phyloP scores from a whole-genome alignment of 2,329 filamentous ascomycete genomes.

The Coniochaeta sp. region DNA sequence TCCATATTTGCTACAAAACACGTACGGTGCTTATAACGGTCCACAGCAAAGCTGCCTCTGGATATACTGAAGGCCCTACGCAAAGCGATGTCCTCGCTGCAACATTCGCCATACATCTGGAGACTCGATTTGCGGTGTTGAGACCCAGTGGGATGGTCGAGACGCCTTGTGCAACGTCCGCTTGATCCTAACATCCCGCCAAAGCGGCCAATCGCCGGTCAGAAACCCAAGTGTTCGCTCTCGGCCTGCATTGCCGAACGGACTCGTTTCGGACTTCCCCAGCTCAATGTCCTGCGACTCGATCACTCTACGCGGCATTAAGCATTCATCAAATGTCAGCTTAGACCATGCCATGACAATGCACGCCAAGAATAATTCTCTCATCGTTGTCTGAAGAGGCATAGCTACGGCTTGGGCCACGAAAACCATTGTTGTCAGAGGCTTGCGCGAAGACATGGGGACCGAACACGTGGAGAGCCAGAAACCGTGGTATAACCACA shows the following conservation, averaged over 20 bases:
- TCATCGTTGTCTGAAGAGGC: neutral
- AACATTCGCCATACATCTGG: neutral
- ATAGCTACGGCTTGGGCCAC: neutral
- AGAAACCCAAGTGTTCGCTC: neutral
- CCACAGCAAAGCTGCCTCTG: neutral
- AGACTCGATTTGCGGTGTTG: neutral
- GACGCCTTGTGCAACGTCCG: neutral
- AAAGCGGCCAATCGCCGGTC: neutral
- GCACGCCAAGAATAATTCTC: neutral
- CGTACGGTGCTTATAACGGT: too few relatives aligned
- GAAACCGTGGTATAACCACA: neutral
- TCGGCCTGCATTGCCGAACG: neutral
- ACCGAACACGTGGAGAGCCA: neutral
- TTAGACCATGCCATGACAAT: neutral
- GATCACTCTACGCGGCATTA: neutral
- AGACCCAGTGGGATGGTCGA: neutral
- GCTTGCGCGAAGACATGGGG: neutral
- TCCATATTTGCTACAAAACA: neutral
- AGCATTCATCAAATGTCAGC: neutral
- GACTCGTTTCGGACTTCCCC: neutral
- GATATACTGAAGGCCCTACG: neutral
- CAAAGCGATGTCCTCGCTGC: neutral
- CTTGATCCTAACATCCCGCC: neutral
- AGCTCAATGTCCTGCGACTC: neutral
- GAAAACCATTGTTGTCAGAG: neutral